A percentile compares a stretch with the other conserved stretches of the same genome.
Evolutionary conservation across 2,329 filamentous ascomycete species (phyloP).

Genomic region (Clarireedia monteithiana): DNA sequence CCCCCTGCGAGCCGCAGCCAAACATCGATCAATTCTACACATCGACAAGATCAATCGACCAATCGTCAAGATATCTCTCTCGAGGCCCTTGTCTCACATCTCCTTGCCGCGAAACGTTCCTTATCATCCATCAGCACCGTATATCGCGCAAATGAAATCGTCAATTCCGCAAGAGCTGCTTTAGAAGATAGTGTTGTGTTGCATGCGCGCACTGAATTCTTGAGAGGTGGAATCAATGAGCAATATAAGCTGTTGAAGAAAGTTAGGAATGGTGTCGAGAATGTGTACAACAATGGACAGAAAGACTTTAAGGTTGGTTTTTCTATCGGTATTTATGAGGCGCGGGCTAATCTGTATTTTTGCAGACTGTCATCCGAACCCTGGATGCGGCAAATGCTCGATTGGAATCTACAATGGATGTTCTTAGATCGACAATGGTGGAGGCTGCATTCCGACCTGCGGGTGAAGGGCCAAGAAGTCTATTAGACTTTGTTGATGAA

Average conservation of each 20-base stretch:
- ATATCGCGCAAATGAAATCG: conserved; percentile 78
- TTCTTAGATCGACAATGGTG: conserved; percentile 56
- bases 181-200: conserved; percentile 75
- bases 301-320: conserved; percentile 42
- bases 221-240: conserved; percentile 52
- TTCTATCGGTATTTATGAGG: neutral
- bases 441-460: conserved; percentile 54
- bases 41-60: conserved; percentile 18
- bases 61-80: conserved; percentile 37
- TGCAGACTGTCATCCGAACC: conserved; percentile 46
- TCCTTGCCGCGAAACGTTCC: conserved; percentile 81
- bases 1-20: conserved; percentile 17
- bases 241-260: conserved; percentile 45
- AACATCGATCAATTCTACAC: conserved; percentile 18
- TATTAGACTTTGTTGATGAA: conserved; percentile 74
- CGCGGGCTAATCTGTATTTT: conserved; percentile 8
- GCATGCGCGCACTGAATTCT: conserved; percentile 59
- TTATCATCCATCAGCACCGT: conserved; percentile 78
- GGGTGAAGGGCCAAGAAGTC: conserved; percentile 49
- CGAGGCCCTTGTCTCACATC: conserved; percentile 74
- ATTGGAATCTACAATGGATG: conserved; percentile 58
- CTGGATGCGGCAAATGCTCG: conserved; percentile 60
- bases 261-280: conserved; percentile 43
- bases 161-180: conserved; percentile 64
- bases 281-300: conserved; percentile 50